Evolutionary conservation across 1,284 basidiomycete species (phyloP), one percentile per base, ranked within the genome.

Genomic region (Malassezia nana): DNA sequence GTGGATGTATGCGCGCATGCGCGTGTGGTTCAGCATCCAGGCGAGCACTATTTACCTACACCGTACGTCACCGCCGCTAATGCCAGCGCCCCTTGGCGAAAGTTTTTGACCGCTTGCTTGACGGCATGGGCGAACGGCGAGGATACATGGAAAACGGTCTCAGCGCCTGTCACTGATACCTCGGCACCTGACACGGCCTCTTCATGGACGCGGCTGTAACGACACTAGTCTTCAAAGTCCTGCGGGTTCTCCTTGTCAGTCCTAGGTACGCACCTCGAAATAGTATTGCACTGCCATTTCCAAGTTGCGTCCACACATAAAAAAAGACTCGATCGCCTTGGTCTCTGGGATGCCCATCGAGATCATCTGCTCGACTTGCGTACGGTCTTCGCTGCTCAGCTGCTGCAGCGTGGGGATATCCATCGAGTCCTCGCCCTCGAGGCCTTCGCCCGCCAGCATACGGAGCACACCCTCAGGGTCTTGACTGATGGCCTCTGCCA

Each of bases 231-330:
- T 38, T 57, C 49, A 47, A 52, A 59, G 52, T 59, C 57, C 15
- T 46, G 41, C 13, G 52, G 52, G 46, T 59, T 59, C 46, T 55
- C 3, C 18, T 9, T 29, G 46, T 52, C 7, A 52, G 44, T 35
- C 22, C 6, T 7, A 25, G 12, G 24, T 28, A 50, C 58, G 25
- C 39, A 60, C 58, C 41, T 70, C 70, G 53, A 70, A 73, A 50
- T 73, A 73, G 50, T 72, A 73, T 57, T 72, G 69, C 16, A 73
- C 64, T 4, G 70, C 70, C 67, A 73, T 69, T 50, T 74, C 71
- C 39, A 72, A 59, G 45, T 74, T 74, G 40, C 65, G 59, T 18
- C 67, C 71, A 43, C 71, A 74, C 67, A 72, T 71, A 7, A 74
- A 65, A 52, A 64, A 74, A 29, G 50, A 55, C 46, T 72, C 70